Conservation (phyloP, 495 filamentous ascomycete species). For the Delitschia confertaspora region DNA sequence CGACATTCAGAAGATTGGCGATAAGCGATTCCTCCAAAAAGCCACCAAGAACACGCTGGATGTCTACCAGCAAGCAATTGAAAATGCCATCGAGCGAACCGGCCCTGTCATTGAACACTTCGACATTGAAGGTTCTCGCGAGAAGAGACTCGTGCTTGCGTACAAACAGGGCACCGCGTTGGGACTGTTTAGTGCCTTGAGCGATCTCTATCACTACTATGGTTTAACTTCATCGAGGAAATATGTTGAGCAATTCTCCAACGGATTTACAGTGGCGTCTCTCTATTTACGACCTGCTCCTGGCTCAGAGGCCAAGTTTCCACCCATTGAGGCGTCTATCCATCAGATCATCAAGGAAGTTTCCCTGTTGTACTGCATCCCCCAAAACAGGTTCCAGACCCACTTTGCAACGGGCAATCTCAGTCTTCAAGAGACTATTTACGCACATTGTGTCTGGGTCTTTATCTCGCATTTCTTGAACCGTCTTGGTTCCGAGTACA, state of each 20-base stretch:
- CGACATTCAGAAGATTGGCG: slow-evolving; percentile 80
- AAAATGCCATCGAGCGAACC: slow-evolving; percentile 66
- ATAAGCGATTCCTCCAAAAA: slow-evolving; percentile 90
- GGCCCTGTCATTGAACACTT: slow-evolving; percentile 97
- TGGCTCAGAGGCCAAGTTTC: slow-evolving; percentile 48
- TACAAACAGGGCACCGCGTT: slow-evolving; percentile 88
- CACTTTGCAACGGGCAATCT: slow-evolving; percentile 82
- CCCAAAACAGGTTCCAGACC: slow-evolving; percentile 86
- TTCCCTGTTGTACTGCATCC: slow-evolving; percentile 93
- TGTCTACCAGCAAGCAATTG: slow-evolving; percentile 88
- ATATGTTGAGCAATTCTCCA: slow-evolving; percentile 96
- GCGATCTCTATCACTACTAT: slow-evolving; percentile 97
- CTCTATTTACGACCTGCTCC: slow-evolving; percentile 73
- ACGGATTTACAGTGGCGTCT: slow-evolving; percentile 93
- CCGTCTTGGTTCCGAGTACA: slow-evolving; percentile 83
- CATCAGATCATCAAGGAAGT: slow-evolving; percentile 99
- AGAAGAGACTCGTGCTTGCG: slow-evolving; percentile 88
- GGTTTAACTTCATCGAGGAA: slow-evolving; percentile 92
- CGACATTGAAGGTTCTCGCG: slow-evolving; percentile 80
- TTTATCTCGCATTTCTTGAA: slow-evolving; percentile 97
- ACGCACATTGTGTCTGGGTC: slow-evolving; percentile 94
- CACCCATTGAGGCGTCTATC: slow-evolving; percentile 84
- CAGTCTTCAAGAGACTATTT: slow-evolving; percentile 93
- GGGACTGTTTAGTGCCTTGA: slow-evolving; percentile 89
- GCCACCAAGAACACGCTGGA: slow-evolving; percentile 90